phyloP scores from a whole-genome alignment of 768 basidiomycete species.

The Auriscalpium microsporum region DNA sequence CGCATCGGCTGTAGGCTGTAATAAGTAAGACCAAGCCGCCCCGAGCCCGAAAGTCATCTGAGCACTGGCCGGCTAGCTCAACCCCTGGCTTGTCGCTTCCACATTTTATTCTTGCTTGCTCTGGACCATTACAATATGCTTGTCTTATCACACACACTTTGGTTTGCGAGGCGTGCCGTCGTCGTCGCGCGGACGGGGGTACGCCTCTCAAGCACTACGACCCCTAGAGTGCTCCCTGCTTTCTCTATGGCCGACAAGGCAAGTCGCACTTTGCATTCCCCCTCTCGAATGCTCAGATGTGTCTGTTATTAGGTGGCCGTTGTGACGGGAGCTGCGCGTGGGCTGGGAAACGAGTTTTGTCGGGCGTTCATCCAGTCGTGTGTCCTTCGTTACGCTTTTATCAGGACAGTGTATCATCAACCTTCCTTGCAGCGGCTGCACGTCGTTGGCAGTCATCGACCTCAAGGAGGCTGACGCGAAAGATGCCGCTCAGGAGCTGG shows the following conservation, averaged over 20 bases:
- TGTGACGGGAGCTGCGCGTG: slow-evolving; percentile 89
- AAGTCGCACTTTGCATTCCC: slow-evolving; percentile 6
- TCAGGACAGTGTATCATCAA: neutral
- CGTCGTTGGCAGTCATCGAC: slow-evolving; percentile 73
- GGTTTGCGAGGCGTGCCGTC: neutral
- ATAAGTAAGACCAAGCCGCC: no score
- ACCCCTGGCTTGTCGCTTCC: no score
- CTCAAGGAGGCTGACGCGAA: slow-evolving; percentile 63
- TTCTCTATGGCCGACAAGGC: slow-evolving; percentile 81
- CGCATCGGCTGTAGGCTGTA: no score
- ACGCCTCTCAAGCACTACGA: slow-evolving; percentile 9
- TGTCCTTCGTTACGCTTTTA: slow-evolving; percentile 5
- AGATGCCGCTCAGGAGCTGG: slow-evolving; percentile 61
- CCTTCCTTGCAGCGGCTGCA: slow-evolving; percentile 59
- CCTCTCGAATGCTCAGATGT: neutral
- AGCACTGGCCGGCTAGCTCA: no score
- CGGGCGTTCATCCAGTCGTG: slow-evolving; percentile 84
- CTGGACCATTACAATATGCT: no score
- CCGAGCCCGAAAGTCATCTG: no score
- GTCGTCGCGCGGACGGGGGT: slow-evolving; percentile 15
- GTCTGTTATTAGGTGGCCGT: slow-evolving; percentile 58
- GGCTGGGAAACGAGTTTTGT: slow-evolving; percentile 86
- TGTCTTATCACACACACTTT: no score
- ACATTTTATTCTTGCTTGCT: no score
- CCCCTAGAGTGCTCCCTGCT: slow-evolving; percentile 50